Base-by-base conservation (phyloP, 202 grass and related monocot species). In the Carex sylvatica region DNA sequence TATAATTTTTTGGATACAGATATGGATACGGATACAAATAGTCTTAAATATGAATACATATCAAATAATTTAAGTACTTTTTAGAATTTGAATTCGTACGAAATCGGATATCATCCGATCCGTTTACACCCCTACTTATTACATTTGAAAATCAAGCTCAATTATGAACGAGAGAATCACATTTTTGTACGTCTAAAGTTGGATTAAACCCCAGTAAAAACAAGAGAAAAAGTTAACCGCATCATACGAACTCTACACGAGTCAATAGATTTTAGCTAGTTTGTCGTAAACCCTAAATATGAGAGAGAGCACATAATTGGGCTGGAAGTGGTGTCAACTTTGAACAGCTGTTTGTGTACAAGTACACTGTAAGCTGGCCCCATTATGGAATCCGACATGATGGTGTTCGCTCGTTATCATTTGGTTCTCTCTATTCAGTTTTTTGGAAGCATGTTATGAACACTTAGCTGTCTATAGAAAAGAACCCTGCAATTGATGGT, bases 381-480 rank as follows among this genome's bases (percentile, higher is more conserved):
- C 68, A 44, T 6, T 47, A 22, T 71, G 38, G 38, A 71, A 47
- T 47, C 68, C 13, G 2, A 71, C 38, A 71, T 71, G 38, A 71
- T 47, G n/a, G 38, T 71, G 68, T 4, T 70, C n/a, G 3, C 9
- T 70, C n/a, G 38, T 47, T 46, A 23, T 71, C 68, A 73, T 28
- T 73, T 71, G 40, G 8, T 47, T 46, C 19, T 47, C 68, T 47
- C 33, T 46, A 71, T 23, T 71, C 11, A 46, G 38, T 46, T 42
- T 51, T 46, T 46, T 51, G 42, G 69, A 72, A 26, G 69, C 69
- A 51, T 51, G 69, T 72, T 72, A 20, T 51, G 42, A 72, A 24
- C 69, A 72, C n/a, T 72, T 51, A 72, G 70, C 20, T 73, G 70
- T 73, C 70, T 51, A 24, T 26, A 73, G 44, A 73, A 73, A 73